A percentile compares a stretch with the other conserved stretches of the same genome.
phyloP scores from a whole-genome alignment of 805 yeast species.

The Starmerella scarabaei region DNA sequence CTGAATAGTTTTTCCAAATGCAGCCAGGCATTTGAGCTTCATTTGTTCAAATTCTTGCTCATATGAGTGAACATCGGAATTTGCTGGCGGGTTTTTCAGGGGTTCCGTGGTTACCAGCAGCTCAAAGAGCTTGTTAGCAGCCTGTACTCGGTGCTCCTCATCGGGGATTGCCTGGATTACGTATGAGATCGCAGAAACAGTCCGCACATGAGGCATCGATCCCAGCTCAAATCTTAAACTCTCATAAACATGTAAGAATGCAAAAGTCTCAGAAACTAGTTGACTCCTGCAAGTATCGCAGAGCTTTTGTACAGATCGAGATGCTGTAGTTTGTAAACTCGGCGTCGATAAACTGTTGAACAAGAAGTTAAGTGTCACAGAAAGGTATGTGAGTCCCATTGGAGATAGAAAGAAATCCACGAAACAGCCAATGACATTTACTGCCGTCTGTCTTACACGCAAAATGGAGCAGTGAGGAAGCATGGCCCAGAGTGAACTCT shows the following conservation, averaged over 20 bases:
- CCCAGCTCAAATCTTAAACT: constrained; percentile 17
- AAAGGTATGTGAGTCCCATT: constrained; percentile 35
- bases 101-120: constrained; percentile 7
- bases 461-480: constrained; percentile 20
- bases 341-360: constrained; percentile 32
- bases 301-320: constrained; percentile 44
- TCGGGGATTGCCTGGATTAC: constrained; percentile 23
- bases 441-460: constrained; percentile 37
- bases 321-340: constrained; percentile 30
- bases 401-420: constrained; percentile 44
- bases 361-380: constrained; percentile 42
- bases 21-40: constrained; percentile 49
- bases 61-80: constrained; percentile 16
- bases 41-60: constrained; percentile 34
- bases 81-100: neutral
- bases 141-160: constrained; percentile 23
- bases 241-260: constrained; percentile 24
- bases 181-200: constrained; percentile 25
- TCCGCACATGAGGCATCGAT: constrained; percentile 24
- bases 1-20: constrained; percentile 57
- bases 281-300: constrained; percentile 25
- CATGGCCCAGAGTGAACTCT: constrained; percentile 23
- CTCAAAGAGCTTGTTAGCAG: constrained; percentile 15
- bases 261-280: constrained; percentile 20
- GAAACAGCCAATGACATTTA: constrained; percentile 45